Conservation (phyloP, 352 stramenopile species). For the Phytophthora europaea region DNA sequence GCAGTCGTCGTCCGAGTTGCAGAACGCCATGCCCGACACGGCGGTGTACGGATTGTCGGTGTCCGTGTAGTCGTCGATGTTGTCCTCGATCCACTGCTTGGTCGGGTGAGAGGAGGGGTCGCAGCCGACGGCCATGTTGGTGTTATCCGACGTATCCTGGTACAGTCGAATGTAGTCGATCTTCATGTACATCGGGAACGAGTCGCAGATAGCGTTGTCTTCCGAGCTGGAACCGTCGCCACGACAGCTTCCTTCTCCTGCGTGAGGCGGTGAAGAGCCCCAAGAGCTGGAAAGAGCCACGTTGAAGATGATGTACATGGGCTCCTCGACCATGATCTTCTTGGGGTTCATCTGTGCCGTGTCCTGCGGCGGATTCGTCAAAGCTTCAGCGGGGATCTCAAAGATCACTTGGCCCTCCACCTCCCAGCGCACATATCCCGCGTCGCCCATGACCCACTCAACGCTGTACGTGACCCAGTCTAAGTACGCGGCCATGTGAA, state of each 20-base stretch:
- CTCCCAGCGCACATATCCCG: constrained; percentile 72
- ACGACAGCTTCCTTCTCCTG: constrained; percentile 46
- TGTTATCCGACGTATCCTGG: constrained; percentile 45
- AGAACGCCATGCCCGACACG: constrained; percentile 64
- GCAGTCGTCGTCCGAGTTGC: constrained; percentile 60
- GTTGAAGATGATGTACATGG: constrained; percentile 93
- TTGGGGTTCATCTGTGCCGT: constrained; percentile 64
- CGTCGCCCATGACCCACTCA: constrained; percentile 68
- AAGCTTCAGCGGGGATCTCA: constrained; percentile 76
- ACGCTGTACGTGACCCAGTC: constrained; percentile 77
- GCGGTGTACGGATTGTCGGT: constrained; percentile 53
- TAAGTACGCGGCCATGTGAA: constrained; percentile 84
- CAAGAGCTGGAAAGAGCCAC: constrained; percentile 92
- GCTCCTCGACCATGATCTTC: constrained; percentile 94
- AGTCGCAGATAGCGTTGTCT: constrained; percentile 59
- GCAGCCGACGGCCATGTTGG: constrained; percentile 58
- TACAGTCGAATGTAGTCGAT: constrained; percentile 84
- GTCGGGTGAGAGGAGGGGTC: constrained; percentile 68
- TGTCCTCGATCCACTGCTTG: constrained; percentile 68
- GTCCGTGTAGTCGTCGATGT: constrained; percentile 77
- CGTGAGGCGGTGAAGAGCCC: constrained; percentile 68
- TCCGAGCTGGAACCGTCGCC: constrained; percentile 44
- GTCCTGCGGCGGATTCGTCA: constrained; percentile 65
- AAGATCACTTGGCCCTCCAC: constrained; percentile 89
- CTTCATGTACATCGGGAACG: constrained; percentile 77